Percentiles rank a stretch among this genome's conserved stretches.
These are phyloP conservation scores for Sclerotinia trifoliorum DNA, from an alignment of 2,329 filamentous ascomycete genomes.

Conservation along the genomic window DNA sequence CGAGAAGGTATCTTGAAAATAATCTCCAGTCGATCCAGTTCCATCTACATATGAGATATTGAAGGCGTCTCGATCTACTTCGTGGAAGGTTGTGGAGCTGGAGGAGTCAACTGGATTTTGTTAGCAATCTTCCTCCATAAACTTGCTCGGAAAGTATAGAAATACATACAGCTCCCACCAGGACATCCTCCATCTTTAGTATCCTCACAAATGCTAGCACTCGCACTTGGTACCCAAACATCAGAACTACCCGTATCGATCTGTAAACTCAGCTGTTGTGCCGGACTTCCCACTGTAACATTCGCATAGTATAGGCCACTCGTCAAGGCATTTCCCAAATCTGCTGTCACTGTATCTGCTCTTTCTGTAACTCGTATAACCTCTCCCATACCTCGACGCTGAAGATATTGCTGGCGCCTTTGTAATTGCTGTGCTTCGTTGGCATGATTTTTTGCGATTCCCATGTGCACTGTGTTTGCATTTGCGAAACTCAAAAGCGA, in stretches of 20 bases:
- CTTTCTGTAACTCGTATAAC: constrained; percentile 20
- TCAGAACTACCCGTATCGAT: constrained; percentile 65
- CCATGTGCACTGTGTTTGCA: constrained; percentile 28
- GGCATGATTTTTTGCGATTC: constrained; percentile 30
- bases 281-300: constrained; percentile 58
- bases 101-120: constrained; percentile 46
- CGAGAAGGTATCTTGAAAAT: constrained; percentile 55
- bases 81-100: constrained; percentile 50
- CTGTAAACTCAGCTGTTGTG: constrained; percentile 53
- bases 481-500: constrained; percentile 14
- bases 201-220: constrained; percentile 37
- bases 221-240: constrained; percentile 53
- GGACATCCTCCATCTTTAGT: constrained; percentile 44
- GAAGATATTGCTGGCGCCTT: constrained; percentile 23
- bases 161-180: constrained; percentile 47
- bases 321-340: constrained; percentile 50
- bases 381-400: constrained; percentile 20
- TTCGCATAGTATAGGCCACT: constrained; percentile 50
- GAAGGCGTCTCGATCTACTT: constrained; percentile 49
- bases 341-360: constrained; percentile 29
- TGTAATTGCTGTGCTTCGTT: constrained; percentile 32
- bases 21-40: constrained; percentile 54
- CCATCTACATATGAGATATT: constrained; percentile 61
- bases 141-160: background rate
- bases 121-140: constrained; percentile 2